Evolutionary conservation across 371 early-diverging fungal genomes (phyloP).

Genomic region (Apophysomyces ossiformis): DNA sequence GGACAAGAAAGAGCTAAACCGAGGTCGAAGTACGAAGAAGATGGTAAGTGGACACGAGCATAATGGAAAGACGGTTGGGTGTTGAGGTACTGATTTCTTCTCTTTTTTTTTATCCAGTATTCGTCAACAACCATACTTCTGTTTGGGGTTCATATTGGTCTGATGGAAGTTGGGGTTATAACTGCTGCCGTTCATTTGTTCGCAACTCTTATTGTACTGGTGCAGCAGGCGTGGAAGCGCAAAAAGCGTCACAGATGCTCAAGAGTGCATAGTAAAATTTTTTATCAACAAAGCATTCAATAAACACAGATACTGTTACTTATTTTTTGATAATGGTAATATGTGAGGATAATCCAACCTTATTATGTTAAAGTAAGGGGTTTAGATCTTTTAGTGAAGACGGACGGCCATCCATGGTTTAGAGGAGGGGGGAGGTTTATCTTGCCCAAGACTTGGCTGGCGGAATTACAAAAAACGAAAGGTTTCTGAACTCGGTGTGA

Average conservation of each 20-base stretch:
- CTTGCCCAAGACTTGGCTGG: neutral
- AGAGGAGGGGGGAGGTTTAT: too few species aligned
- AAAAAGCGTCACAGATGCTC: constrained; percentile 39
- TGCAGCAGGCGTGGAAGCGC: constrained; percentile 77
- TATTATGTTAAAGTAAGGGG: too few species aligned
- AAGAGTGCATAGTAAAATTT: neutral
- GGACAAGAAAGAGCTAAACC: constrained; percentile 82
- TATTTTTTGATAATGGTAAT: too few species aligned
- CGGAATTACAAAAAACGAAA: neutral
- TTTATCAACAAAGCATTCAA: constrained; percentile 17
- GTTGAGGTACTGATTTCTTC: constrained; percentile 10
- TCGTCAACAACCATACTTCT: constrained; percentile 80
- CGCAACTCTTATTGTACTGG: constrained; percentile 87
- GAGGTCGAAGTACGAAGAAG: constrained; percentile 90
- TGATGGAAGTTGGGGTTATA: constrained; percentile 96
- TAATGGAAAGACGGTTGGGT: neutral
- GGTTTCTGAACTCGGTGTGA: constrained; percentile 3
- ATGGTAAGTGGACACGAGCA: constrained; percentile 58
- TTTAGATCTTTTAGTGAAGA: too few species aligned
- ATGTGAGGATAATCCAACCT: too few species aligned
- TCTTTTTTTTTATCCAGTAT: constrained; percentile 42
- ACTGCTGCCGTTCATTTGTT: constrained; percentile 84
- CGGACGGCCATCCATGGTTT: too few species aligned
- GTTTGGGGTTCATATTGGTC: constrained; percentile 97
- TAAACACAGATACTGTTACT: too few species aligned